These are phyloP conservation scores for Nepenthes alata DNA, from an alignment of 179 eudicot species.

Conservation along the genomic window DNA sequence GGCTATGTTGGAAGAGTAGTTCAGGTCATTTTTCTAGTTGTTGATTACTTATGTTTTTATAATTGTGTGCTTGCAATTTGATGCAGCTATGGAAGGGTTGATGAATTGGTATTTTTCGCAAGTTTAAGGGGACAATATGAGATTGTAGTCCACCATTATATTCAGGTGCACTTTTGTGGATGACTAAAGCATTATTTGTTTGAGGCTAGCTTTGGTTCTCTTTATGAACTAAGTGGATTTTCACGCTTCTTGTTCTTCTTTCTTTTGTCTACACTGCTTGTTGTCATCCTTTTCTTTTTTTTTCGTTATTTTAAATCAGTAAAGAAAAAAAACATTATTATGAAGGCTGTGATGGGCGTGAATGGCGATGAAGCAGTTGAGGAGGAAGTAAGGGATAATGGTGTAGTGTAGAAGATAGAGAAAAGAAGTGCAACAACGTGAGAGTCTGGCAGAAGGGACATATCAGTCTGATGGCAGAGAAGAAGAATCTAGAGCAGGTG, in stretches of 20 bases:
- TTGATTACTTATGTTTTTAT: background rate
- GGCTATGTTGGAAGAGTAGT: background rate
- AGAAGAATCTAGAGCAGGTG: too few relatives aligned
- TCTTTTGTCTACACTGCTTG: background rate
- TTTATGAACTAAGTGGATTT: background rate
- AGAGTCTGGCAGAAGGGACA: too few relatives aligned
- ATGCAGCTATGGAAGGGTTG: constrained; percentile 89
- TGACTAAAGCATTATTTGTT: background rate
- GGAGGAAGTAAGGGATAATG: too few relatives aligned
- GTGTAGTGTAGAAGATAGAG: too few relatives aligned
- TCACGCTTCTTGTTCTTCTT: background rate
- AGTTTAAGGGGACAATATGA: constrained; percentile 83
- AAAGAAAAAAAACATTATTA: too few relatives aligned
- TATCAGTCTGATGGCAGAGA: too few relatives aligned
- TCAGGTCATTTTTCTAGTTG: background rate
- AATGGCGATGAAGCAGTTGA: too few relatives aligned
- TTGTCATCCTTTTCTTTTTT: background rate
- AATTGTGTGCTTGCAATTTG: constrained; percentile 9
- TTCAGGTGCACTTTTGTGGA: constrained; percentile 45
- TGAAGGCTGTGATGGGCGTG: too few relatives aligned
- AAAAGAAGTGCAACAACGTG: too few relatives aligned
- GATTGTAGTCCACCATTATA: constrained; percentile 81
- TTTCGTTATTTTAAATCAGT: background rate
- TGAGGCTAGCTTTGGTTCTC: background rate
- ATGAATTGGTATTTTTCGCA: constrained; percentile 92